Conservation (phyloP, 2,329 filamentous ascomycete genomes). For the Hymenoscyphus fructigenus region DNA sequence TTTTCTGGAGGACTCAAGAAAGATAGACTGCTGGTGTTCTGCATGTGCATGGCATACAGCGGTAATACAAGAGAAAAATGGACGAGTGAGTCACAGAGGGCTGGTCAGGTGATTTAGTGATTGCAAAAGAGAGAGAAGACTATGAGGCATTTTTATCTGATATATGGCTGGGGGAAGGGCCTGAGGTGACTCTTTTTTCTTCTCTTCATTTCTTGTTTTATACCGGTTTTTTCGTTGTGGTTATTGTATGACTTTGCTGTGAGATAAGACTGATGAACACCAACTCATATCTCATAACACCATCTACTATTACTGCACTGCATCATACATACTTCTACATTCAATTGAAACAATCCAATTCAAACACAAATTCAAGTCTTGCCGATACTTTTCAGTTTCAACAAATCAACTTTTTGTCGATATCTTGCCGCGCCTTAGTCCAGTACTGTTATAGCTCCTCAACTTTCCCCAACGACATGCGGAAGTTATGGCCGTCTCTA, state of each 20-base stretch:
- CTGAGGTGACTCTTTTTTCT: neutral
- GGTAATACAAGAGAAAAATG: neutral
- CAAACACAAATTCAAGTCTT: slow-evolving; percentile 6
- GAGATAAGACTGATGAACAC: slow-evolving; percentile 4
- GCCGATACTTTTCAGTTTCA: neutral
- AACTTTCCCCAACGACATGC: slow-evolving; percentile 29
- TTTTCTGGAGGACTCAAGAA: slow-evolving; percentile 16
- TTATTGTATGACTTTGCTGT: slow-evolving; percentile 3
- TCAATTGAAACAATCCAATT: slow-evolving; percentile 8
- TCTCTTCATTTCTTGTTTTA: neutral
- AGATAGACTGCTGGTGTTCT: slow-evolving; percentile 5
- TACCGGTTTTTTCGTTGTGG: neutral
- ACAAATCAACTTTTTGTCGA: neutral
- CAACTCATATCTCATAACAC: slow-evolving; percentile 3
- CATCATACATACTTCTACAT: neutral
- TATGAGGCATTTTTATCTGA: slow-evolving; percentile 2
- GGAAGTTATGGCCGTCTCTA: slow-evolving; percentile 37
- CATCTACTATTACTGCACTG: slow-evolving; percentile 6
- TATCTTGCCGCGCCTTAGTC: slow-evolving; percentile 3
- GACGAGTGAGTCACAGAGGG: slow-evolving; percentile 2
- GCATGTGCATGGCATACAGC: slow-evolving; percentile 11
- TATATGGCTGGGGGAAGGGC: slow-evolving; percentile 5
- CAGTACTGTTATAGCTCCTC: neutral
- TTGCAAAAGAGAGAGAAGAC: neutral
- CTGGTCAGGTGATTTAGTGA: slow-evolving; percentile 13